phyloP scores from a whole-genome alignment of 2,329 filamentous ascomycete species.

The Coniella vitis region DNA sequence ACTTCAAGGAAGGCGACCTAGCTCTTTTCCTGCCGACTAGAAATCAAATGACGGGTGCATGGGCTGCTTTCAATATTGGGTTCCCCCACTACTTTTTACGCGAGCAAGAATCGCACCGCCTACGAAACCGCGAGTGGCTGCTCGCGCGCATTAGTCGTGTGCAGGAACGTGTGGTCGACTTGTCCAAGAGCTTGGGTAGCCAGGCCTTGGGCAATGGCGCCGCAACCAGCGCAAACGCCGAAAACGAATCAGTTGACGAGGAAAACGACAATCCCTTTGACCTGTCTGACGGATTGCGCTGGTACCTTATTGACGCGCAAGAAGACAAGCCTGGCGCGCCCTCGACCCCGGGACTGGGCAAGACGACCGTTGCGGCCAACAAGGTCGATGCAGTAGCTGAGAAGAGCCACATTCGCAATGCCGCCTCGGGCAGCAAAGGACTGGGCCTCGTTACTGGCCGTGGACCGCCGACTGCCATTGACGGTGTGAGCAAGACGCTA shows the following conservation, averaged over 20 bases:
- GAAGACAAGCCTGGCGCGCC: conserved; percentile 92
- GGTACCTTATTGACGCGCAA: conserved; percentile 89
- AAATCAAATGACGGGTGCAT: conserved; percentile 89
- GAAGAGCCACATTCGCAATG: conserved; percentile 39
- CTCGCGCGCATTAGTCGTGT: conserved; percentile 87
- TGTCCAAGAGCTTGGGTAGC: conserved; percentile 65
- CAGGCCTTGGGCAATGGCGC: conserved; percentile 28
- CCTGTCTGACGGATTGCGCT: conserved; percentile 85
- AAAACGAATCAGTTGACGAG: conserved; percentile 49
- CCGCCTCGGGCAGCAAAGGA: conserved; percentile 32
- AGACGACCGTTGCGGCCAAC: conserved; percentile 83
- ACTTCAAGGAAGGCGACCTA: conserved; percentile 94
- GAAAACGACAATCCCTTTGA: conserved; percentile 98
- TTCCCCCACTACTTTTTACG: conserved; percentile 96
- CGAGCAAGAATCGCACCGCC: conserved; percentile 81
- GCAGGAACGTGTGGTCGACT: conserved; percentile 87
- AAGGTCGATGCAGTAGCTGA: conserved; percentile 81
- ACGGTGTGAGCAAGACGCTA: conserved; percentile 68
- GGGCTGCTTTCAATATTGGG: conserved; percentile 97
- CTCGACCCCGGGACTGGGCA: conserved; percentile 84
- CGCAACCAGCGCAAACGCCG: conserved; percentile 24
- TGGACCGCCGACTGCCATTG: conserved; percentile 51
- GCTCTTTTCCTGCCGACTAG: conserved; percentile 90
- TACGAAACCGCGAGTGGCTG: conserved; percentile 88
- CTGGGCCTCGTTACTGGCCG: conserved; percentile 26